These are phyloP conservation scores for Lolium multiflorum DNA, from an alignment of 176 grass and related monocot species.

Conservation along the genomic window DNA sequence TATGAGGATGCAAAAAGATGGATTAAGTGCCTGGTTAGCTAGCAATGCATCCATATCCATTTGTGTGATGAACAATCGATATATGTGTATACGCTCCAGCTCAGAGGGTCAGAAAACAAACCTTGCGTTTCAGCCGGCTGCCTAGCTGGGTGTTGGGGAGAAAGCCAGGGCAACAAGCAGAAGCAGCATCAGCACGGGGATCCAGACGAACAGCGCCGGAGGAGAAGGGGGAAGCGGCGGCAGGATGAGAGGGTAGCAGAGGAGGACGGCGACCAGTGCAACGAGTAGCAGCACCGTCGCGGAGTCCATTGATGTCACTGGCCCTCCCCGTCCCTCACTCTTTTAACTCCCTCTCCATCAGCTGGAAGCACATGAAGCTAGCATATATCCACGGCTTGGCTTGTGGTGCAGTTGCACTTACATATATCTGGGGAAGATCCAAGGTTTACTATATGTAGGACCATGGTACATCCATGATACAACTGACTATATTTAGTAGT, in stretches of 20 bases:
- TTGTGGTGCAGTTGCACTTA: not conserved
- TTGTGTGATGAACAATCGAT: not conserved
- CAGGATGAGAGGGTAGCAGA: slow-evolving; percentile 55
- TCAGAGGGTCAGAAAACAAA: slow-evolving; percentile 27
- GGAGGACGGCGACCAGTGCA: slow-evolving; percentile 43
- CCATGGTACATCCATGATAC: not conserved
- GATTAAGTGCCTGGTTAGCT: not conserved
- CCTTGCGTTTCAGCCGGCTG: not conserved
- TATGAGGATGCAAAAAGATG: not conserved
- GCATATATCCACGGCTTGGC: not conserved
- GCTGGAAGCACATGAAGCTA: slow-evolving; percentile 6
- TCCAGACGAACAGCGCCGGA: slow-evolving; percentile 53
- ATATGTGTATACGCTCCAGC: not conserved
- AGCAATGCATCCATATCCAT: not conserved
- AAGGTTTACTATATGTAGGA: not conserved
- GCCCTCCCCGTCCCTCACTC: not conserved
- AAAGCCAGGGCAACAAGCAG: slow-evolving; percentile 44
- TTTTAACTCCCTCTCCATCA: not conserved
- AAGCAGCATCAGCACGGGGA: slow-evolving; percentile 57
- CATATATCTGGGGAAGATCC: too few relatives aligned
- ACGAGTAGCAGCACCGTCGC: slow-evolving; percentile 42
- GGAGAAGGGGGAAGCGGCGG: slow-evolving; percentile 59
- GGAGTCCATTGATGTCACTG: slow-evolving; percentile 21
- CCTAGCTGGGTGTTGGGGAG: not conserved
- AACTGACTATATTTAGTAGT: not conserved